These are phyloP conservation scores for Aureobasidium melanogenum DNA, from an alignment of 2,329 filamentous ascomycete species.

Conservation along the genomic window DNA sequence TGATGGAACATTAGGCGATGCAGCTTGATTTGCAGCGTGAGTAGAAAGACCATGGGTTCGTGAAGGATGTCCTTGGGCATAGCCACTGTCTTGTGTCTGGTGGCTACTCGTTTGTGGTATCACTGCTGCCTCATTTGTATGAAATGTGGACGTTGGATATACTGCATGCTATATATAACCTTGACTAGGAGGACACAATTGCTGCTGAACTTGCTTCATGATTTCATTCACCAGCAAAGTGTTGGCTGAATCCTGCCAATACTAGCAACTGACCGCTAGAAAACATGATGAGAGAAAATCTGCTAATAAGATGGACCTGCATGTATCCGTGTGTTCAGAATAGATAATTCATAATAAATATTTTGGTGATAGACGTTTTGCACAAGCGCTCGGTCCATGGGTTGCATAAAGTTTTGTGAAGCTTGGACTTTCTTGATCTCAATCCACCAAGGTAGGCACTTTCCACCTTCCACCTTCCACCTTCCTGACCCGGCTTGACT, in stretches of 20 bases:
- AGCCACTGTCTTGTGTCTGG: neutral
- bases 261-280: neutral
- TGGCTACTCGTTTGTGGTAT: neutral
- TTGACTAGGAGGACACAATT: neutral
- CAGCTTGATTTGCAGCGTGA: neutral
- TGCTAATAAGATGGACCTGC: neutral
- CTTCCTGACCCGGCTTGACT: neutral
- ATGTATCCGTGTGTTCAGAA: neutral
- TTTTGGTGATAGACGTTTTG: neutral
- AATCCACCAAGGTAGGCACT: neutral
- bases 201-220: neutral
- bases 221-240: neutral
- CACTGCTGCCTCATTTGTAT: neutral
- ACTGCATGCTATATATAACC: neutral
- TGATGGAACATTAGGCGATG: neutral
- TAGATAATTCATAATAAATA: too few relatives aligned
- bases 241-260: neutral
- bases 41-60: neutral
- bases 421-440: neutral
- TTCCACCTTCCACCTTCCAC: neutral
- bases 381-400: neutral
- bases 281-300: neutral
- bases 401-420: neutral
- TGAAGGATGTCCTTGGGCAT: neutral
- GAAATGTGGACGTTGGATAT: neutral